Conservation (phyloP, 2,329 filamentous ascomycete species). For the Aspergillus aculeatus region DNA sequence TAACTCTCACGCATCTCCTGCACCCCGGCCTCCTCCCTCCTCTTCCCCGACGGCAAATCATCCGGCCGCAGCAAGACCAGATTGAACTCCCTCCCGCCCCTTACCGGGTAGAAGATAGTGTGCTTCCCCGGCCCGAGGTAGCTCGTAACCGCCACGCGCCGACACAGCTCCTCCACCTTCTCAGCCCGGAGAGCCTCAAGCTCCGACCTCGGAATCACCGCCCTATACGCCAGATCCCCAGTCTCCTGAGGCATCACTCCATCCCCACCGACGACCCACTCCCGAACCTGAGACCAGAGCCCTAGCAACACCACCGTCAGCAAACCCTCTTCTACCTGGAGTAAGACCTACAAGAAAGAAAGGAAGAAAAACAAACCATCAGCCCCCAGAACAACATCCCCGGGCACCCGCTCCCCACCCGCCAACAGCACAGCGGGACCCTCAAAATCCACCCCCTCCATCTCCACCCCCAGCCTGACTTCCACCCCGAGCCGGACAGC, state of each 20-base stretch:
- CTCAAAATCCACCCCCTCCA: constrained; percentile 6
- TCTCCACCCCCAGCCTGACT: constrained; percentile 9
- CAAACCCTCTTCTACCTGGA: too few relatives aligned
- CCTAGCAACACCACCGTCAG: constrained; percentile 3
- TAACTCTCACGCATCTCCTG: constrained; percentile 61
- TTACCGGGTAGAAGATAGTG: constrained; percentile 61
- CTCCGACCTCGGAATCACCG: constrained; percentile 51
- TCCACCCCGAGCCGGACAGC: constrained; percentile 14
- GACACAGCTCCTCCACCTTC: constrained; percentile 41
- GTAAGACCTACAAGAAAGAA: not conserved
- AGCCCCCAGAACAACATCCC: constrained; percentile 21
- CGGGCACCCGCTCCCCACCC: constrained; percentile 8
- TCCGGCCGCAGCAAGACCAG: constrained; percentile 65
- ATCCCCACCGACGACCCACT: constrained; percentile 38
- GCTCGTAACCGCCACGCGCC: constrained; percentile 51
- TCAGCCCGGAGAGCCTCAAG: constrained; percentile 49
- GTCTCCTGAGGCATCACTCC: constrained; percentile 50
- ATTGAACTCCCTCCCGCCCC: constrained; percentile 59
- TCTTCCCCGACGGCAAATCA: constrained; percentile 24
- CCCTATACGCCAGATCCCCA: constrained; percentile 63
- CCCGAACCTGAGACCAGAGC: constrained; percentile 16
- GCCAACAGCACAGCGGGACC: constrained; percentile 8
- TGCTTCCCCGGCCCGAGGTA: constrained; percentile 64
- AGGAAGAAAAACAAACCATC: constrained; percentile 14
- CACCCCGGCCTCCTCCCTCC: constrained; percentile 50